Evolutionary conservation across 2,329 filamentous ascomycete genomes (phyloP).

Genomic region (Periglandula ipomoeae): DNA sequence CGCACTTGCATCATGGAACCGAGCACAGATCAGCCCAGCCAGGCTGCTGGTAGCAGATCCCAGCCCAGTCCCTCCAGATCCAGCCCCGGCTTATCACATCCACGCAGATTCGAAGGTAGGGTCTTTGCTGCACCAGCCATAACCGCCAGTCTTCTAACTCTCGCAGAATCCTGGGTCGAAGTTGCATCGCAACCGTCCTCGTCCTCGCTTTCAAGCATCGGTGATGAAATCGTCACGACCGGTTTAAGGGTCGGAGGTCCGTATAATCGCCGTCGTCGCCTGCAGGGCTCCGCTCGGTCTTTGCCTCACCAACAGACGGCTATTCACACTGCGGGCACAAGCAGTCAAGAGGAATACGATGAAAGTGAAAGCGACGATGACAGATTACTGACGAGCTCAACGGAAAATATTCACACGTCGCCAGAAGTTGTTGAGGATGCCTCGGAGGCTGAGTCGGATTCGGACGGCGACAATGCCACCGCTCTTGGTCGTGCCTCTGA

Average conservation of each 20-base stretch:
- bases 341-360: slow-evolving; percentile 90
- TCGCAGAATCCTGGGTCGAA: slow-evolving; percentile 89
- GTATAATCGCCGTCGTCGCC: slow-evolving; percentile 50
- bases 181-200: slow-evolving; percentile 88
- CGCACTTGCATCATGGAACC: slow-evolving; percentile 16
- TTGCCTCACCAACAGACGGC: slow-evolving; percentile 31
- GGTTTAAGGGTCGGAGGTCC: slow-evolving; percentile 68
- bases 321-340: slow-evolving; percentile 39
- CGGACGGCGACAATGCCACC: slow-evolving; percentile 67
- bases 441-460: slow-evolving; percentile 39
- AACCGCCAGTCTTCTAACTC: slow-evolving; percentile 9
- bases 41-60: slow-evolving; percentile 15
- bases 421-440: slow-evolving; percentile 32
- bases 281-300: slow-evolving; percentile 22
- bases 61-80: slow-evolving; percentile 18
- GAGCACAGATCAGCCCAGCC: slow-evolving; percentile 18
- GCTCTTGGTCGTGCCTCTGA: slow-evolving; percentile 59
- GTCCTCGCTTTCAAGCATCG: slow-evolving; percentile 77
- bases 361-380: slow-evolving; percentile 90
- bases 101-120: slow-evolving; percentile 29
- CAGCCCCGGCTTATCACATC: slow-evolving; percentile 21
- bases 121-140: slow-evolving; percentile 5
- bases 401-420: slow-evolving; percentile 36
- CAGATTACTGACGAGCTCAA: slow-evolving; percentile 49
- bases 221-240: slow-evolving; percentile 84